Base-by-base conservation (phyloP, 257 asterid genomes). In the Rubia yunnanensis region DNA sequence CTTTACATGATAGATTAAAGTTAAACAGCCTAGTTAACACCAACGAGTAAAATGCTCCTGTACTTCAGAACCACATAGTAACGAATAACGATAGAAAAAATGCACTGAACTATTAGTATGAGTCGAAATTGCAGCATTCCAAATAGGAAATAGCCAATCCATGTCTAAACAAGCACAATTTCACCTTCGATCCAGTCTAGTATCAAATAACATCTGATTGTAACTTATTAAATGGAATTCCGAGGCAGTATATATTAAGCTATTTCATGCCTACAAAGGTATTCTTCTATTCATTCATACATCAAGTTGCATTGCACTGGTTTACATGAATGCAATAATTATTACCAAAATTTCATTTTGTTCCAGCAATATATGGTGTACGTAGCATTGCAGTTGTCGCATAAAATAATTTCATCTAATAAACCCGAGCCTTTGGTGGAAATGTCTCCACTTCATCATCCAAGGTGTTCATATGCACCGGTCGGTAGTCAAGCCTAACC, bases 401-500 rank as follows among this genome's bases (percentile, higher is more conserved):
- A 2, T 5, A 20, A 68, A 63, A 46, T 34, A 64, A 54, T 15
- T 62, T 63, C 64, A 58, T 54, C 65, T 77, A 90, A 78, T 87
- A 90, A 60, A 90, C 97, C 48, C 97, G 87, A 55, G 95, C 97
- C 75, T 82, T 87, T 15, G 97, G 97, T 17, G 97, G 97, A 81
- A 90, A 84, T 22, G 96, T 3, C 73, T 90, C 95, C 1, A 90
- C 18, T 76, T 90, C 97, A 18, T 88, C 95, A 62, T 90, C 97
- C 61, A 90, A 83, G 20, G 97, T 90, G 61, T 90, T 81, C 96
- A 88, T 70, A 72, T 89, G 96, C 60, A 89, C 96, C 52, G 95
- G 88, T 72, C 96, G 74, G 79, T 89, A 89, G 56, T 87, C 95
- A 20, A 89, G 77, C 65, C 81, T 81, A 27, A 85, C 94, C 72